phyloP scores from a whole-genome alignment of 164 flowering plant species.

The Santalum album region DNA sequence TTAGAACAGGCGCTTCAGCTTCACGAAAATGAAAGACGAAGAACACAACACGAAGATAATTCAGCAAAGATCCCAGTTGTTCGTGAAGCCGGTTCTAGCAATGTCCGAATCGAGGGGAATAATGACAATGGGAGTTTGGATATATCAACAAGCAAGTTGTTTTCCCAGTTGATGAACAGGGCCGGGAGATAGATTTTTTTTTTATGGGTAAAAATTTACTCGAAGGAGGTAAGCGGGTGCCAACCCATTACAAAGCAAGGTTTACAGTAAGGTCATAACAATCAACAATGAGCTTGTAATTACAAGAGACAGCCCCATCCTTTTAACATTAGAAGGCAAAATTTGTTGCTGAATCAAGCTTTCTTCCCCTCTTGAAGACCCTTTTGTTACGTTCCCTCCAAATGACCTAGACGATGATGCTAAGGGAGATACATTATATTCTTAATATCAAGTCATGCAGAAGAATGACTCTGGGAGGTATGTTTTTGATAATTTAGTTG shows the following conservation, averaged over 20 bases:
- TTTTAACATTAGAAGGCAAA: too few species aligned
- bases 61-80: constrained; percentile 15
- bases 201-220: background rate
- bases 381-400: too few species aligned
- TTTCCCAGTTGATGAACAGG: constrained; percentile 58
- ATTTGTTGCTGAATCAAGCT: too few species aligned
- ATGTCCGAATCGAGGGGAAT: constrained; percentile 6
- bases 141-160: constrained; percentile 35
- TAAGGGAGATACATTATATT: too few species aligned
- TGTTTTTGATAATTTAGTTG: too few species aligned
- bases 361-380: too few species aligned
- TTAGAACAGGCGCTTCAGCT: constrained; percentile 62
- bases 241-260: too few species aligned
- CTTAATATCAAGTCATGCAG: background rate
- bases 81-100: constrained; percentile 17
- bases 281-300: too few species aligned
- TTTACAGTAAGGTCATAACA: too few species aligned
- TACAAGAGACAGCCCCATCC: too few species aligned
- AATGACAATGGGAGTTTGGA: constrained; percentile 29
- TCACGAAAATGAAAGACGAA: constrained; percentile 34
- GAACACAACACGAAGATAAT: constrained; percentile 19
- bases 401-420: too few species aligned
- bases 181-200: constrained; percentile 46
- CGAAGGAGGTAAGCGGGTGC: too few species aligned
- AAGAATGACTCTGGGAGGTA: background rate